These are phyloP conservation scores for Flaveria brownii DNA, from an alignment of 129 eudicot genomes.

Conservation along the genomic window DNA sequence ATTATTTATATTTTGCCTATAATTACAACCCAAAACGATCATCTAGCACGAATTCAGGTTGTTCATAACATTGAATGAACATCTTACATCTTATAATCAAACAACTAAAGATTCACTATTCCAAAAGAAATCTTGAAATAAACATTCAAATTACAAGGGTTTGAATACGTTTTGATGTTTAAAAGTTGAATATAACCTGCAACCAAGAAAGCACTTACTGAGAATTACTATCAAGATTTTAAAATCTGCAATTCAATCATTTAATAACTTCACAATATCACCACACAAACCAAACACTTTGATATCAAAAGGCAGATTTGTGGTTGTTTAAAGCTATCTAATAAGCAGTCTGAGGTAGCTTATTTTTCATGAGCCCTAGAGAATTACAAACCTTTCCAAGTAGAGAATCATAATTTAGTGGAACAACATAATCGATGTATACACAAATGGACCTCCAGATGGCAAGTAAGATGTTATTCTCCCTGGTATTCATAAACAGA, in stretches of 20 bases:
- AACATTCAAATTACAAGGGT: not conserved
- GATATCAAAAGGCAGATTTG: too few species aligned
- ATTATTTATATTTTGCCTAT: not conserved
- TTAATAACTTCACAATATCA: not conserved
- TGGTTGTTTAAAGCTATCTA: too few species aligned
- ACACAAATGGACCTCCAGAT: conserved; percentile 99
- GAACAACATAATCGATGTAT: conserved; percentile 92
- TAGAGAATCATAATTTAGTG: conserved; percentile 98
- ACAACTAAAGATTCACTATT: conserved; percentile 4
- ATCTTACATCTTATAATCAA: conserved; percentile 9
- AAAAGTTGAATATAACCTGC: not conserved
- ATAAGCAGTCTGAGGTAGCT: too few species aligned
- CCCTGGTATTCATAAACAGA: conserved; percentile 47
- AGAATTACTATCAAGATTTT: not conserved
- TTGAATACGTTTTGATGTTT: not conserved
- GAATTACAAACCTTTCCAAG: conserved; percentile 81
- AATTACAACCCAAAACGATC: conserved; percentile 9
- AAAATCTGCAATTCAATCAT: conserved; percentile 11
- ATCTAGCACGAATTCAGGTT: not conserved
- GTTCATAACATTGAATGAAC: conserved; percentile 5
- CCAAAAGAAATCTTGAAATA: conserved; percentile 10
- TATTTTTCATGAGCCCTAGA: not conserved
- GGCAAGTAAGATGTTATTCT: conserved; percentile 89
- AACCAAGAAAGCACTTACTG: too few species aligned
- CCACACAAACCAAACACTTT: conserved; percentile 2